Base-by-base conservation (phyloP, 2,329 filamentous ascomycete species). In the Dothiorella sarmentorum region DNA sequence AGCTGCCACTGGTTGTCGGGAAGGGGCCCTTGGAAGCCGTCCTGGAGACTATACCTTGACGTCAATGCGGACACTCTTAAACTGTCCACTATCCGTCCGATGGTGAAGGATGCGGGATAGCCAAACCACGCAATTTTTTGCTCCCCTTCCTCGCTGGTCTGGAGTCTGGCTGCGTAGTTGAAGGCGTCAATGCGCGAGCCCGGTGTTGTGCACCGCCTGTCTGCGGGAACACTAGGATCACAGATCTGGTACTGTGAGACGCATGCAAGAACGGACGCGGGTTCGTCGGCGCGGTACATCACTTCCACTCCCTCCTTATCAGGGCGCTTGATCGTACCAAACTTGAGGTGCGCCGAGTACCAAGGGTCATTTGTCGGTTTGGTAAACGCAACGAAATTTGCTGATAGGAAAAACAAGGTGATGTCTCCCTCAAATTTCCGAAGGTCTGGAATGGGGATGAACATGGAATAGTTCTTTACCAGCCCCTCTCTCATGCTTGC, bases 341-440 rank as follows among this genome's bases (percentile, higher is more conserved):
- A 9, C 7, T 31, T 11, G 27, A 11, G 7, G 27, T 31, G 27
- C 7, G 27, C 27, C 27, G 27, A 27, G 51, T 71, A 72, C 66
- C 69, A 69, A 5, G 68, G 67, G 56, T 74, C 72, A 18, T 66
- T 58, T 26, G 66, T 65, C 2, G 65, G 63, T 7, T 61, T 52
- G 1, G 53, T 47, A 59, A 68, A 74, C 9, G 38, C 33, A 20
- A 75, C 63, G 17, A 47, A 56, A 31, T 69, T 70, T 3, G 63
- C 56, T 7, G 64, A 63, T 3, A 75, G 63, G 60, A 71, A 72
- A 44, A 72, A 65, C 7, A 74, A 38, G 15, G 64, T 63, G 11
- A 69, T 53, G 44, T 75, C 72, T 7, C 68, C 67, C 42, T 73
- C 65, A 3, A 58, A 62, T n/a, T 62, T 61, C 2, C 62, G 62